Base-by-base conservation (phyloP, 2,329 filamentous ascomycete species). In the Orbilia oligospora region DNA sequence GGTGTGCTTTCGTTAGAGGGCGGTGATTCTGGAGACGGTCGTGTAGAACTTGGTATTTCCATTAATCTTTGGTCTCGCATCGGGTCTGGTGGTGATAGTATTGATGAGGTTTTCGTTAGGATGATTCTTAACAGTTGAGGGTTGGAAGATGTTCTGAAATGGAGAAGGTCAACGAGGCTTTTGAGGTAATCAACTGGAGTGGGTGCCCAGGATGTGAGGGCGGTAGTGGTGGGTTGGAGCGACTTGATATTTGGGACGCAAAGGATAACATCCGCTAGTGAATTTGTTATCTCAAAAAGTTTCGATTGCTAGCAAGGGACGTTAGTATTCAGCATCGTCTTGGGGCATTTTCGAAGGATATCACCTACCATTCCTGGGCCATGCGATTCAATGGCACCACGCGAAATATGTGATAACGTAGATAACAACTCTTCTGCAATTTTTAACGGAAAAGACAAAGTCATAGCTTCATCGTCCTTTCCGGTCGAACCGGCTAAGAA, bases 261-360 rank as follows among this genome's bases (percentile, higher is more conserved):
- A 20, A 78, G 75, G 8, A 78, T 78, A 12, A 78, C 75, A 65
- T 78, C 75, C 14, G 75, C 75, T n/a, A 78, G 63, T 3, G 75
- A 78, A 22, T 78, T 78, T 48, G 75, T 78, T 10, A 78, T 72
- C 49, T 78, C 75, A 24, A 78, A 78, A 14, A 78, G 67, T 44
- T 78, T 78, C n/a, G 69, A 72, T 78, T 78, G 67, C 75, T 78
- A 56, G 14, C 5, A 16, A 16, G 3, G 5, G 9, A 55, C 2
- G 24, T 36, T 18, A 41, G n/a, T 33, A 14, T 12, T 24, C 1
- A 1, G 18, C 9, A 5, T 24, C 24, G 5, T 9, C 3, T 3
- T 12, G 48, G 24, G 20, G 9, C 3, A 10, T 5, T 18, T 48
- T 16, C 10, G 44, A 18, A 8, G n/a, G 14, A 4, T 30, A 22